These are phyloP conservation scores for Diaporthe amygdali DNA, from an alignment of 2,329 filamentous ascomycete species.

Conservation along the genomic window DNA sequence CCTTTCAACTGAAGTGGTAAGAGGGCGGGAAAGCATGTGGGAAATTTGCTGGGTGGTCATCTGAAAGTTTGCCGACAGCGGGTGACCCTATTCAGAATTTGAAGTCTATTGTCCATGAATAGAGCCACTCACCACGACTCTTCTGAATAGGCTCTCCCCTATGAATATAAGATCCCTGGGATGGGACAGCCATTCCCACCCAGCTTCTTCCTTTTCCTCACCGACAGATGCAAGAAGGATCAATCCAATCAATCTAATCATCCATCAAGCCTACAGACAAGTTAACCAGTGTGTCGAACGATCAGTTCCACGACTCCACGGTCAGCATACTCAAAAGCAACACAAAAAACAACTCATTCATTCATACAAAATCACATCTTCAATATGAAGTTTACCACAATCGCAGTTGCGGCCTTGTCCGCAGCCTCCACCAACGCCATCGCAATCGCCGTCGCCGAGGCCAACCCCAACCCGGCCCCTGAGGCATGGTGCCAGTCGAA, in stretches of 20 bases:
- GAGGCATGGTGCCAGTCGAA: conserved; percentile 38
- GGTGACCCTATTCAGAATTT: conserved; percentile 3
- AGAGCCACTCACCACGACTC: background rate
- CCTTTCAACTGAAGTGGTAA: background rate
- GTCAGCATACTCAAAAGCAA: conserved; percentile 7
- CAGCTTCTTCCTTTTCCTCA: background rate
- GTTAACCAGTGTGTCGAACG: conserved; percentile 22
- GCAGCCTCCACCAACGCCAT: conserved; percentile 33
- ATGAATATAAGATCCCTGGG: conserved; percentile 14
- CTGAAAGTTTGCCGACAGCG: background rate
- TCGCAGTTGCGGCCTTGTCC: conserved; percentile 32
- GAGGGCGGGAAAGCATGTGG: background rate
- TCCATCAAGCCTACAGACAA: conserved; percentile 20
- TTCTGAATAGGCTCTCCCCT: conserved; percentile 10
- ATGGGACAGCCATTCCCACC: background rate
- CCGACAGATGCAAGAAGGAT: conserved; percentile 13
- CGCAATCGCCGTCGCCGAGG: conserved; percentile 33
- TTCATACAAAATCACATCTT: background rate
- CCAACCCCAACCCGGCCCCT: conserved; percentile 28
- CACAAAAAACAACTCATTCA: background rate
- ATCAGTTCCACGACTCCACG: conserved; percentile 20
- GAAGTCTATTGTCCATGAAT: conserved; percentile 23
- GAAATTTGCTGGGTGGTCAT: background rate
- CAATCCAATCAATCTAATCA: conserved; percentile 11
- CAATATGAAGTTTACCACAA: conserved; percentile 36